phyloP scores from a whole-genome alignment of 805 yeast species.

The Starmerella tilneyi region DNA sequence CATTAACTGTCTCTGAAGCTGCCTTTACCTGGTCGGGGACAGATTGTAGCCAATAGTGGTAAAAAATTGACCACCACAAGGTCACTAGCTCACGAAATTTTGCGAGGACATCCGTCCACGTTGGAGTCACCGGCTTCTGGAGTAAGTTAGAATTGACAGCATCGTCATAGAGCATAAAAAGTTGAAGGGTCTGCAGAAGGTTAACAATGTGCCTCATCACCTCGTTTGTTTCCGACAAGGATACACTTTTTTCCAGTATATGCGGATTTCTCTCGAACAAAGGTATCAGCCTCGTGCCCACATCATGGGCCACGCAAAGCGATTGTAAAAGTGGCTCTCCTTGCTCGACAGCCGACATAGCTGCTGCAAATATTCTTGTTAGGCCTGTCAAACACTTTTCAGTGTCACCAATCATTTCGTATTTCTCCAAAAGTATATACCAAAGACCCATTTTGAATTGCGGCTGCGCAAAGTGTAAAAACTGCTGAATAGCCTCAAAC shows the following conservation, averaged over 20 bases:
- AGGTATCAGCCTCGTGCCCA: conserved; percentile 31
- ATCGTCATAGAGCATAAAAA: conserved; percentile 32
- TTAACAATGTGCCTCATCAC: conserved; percentile 23
- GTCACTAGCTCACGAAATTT: conserved; percentile 30
- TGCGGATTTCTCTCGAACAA: conserved; percentile 16
- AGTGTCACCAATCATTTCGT: conserved; percentile 35
- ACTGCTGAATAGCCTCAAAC: conserved; percentile 46
- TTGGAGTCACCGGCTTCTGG: conserved; percentile 28
- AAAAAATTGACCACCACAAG: conserved; percentile 32
- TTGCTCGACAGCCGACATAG: conserved; percentile 34
- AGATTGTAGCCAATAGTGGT: conserved; percentile 33
- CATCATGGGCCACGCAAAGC: conserved; percentile 46
- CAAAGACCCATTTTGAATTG: conserved; percentile 64
- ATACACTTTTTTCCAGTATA: not conserved
- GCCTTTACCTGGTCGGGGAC: conserved; percentile 20
- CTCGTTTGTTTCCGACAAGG: not conserved
- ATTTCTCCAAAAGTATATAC: conserved; percentile 56
- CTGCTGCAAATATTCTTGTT: conserved; percentile 36
- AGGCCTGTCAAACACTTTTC: conserved; percentile 42
- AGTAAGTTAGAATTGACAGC: conserved; percentile 28
- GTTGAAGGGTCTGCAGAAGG: conserved; percentile 31
- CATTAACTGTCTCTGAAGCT: conserved; percentile 29
- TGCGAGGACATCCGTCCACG: conserved; percentile 28
- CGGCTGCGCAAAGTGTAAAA: conserved; percentile 53
- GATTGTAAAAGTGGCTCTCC: conserved; percentile 38